Evolutionary conservation across 108 stramenopile genomes (phyloP), one percentile per base, ranked within the genome.

Genomic region (Parmales sp.): DNA sequence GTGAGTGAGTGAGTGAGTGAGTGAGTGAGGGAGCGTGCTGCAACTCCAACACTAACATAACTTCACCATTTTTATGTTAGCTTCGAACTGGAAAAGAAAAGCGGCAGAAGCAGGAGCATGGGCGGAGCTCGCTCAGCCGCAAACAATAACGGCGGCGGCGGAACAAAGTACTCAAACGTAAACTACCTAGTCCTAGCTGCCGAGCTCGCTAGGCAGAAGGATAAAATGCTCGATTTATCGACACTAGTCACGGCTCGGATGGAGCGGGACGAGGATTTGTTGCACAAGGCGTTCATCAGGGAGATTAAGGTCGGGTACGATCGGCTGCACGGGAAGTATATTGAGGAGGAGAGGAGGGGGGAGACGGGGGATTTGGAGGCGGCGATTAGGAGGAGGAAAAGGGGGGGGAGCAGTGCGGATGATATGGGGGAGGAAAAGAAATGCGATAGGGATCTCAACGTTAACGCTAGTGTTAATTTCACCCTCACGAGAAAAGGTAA

Each of bases 21-120:
- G 64, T 65, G 64, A 65, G 64, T 65, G 64, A 65, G 64, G 11
- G 64, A 65, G 64, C n/a, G n/a, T n/a, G n/a, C n/a, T n/a, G n/a
- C n/a, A n/a, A n/a, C n/a, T n/a, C n/a, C n/a, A n/a, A n/a, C n/a
- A n/a, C n/a, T n/a, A n/a, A n/a, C n/a, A n/a, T n/a, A n/a, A n/a
- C n/a, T n/a, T n/a, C n/a, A n/a, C n/a, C n/a, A n/a, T n/a, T n/a
- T n/a, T n/a, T n/a, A n/a, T n/a, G n/a, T n/a, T n/a, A n/a, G n/a
- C n/a, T n/a, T n/a, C n/a, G n/a, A n/a, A n/a, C n/a, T n/a, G n/a
- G n/a, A n/a, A n/a, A n/a, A 60, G 54, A 4, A 34, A 3, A 34
- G 5, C 54, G 29, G 54, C 0, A 34, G 29, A 2, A 28, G 36
- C 29, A 31, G 54, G 31, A n/a, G 22, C 16, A 4, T 13, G 46